phyloP scores from a whole-genome alignment of 2,329 filamentous ascomycete species.

The Monilinia laxa region DNA sequence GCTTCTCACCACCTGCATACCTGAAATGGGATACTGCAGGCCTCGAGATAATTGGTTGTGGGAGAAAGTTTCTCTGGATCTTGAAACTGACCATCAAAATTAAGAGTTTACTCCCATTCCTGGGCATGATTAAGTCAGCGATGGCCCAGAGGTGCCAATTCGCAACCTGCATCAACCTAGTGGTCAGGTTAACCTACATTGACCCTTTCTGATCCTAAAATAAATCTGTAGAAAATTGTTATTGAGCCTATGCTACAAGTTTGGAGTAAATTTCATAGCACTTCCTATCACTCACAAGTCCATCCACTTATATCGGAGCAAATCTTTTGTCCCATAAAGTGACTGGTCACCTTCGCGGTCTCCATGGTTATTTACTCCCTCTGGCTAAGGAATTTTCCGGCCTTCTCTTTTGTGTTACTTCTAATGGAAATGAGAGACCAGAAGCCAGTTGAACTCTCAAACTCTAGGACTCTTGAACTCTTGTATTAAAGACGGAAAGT shows the following conservation, averaged over 20 bases:
- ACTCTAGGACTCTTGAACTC: background rate
- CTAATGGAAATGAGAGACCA: background rate
- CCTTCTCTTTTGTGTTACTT: background rate
- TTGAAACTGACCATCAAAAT: background rate
- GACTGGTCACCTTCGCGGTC: slow-evolving; percentile 26
- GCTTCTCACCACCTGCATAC: slow-evolving; percentile 9
- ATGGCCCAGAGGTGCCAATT: background rate
- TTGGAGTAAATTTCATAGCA: background rate
- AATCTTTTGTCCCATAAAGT: slow-evolving; percentile 31
- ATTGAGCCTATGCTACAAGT: background rate
- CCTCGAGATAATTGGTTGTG: background rate
- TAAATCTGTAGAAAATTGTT: background rate
- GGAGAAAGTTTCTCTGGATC: background rate
- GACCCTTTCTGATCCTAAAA: slow-evolving; percentile 5
- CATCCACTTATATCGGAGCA: slow-evolving; percentile 29
- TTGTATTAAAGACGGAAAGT: background rate
- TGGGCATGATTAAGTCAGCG: background rate
- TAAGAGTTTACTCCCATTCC: background rate
- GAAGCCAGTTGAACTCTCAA: background rate
- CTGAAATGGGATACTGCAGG: background rate
- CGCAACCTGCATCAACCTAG: slow-evolving; percentile 2
- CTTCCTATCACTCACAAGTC: slow-evolving; percentile 8
- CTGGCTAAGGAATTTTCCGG: slow-evolving; percentile 5
- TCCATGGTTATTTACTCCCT: slow-evolving; percentile 1
- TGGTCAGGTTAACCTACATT: background rate